A percentile compares a stretch with the other conserved stretches of the same genome.
Evolutionary conservation across 352 stramenopile genomes (phyloP).

Genomic region (Phytophthora idaei): DNA sequence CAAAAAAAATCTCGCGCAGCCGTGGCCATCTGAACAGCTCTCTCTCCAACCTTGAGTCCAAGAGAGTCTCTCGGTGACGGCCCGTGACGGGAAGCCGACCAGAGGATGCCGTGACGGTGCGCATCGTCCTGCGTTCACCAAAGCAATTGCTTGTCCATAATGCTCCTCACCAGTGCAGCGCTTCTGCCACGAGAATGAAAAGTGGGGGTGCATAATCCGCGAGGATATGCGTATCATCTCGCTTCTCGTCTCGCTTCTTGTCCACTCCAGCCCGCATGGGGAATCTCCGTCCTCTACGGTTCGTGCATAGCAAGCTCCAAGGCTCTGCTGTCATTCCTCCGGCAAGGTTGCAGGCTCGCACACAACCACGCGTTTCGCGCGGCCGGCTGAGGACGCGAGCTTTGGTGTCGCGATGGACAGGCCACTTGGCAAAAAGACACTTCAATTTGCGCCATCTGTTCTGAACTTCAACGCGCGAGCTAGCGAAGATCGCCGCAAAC

Average conservation of each 20-base stretch:
- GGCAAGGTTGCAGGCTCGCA: neutral
- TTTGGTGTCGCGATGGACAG: slow-evolving; percentile 13
- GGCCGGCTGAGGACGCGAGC: slow-evolving; percentile 11
- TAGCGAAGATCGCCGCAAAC: slow-evolving; percentile 22
- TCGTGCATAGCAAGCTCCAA: slow-evolving; percentile 8
- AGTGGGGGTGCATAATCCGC: slow-evolving; percentile 19
- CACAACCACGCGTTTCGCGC: slow-evolving; percentile 11
- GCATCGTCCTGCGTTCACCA: neutral
- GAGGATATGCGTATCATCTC: slow-evolving; percentile 22
- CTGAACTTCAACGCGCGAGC: slow-evolving; percentile 23
- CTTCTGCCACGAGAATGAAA: slow-evolving; percentile 27
- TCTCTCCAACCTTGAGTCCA: neutral
- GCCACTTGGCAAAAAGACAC: slow-evolving; percentile 12
- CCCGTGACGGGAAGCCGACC: neutral
- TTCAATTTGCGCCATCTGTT: slow-evolving; percentile 29
- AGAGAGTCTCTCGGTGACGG: neutral
- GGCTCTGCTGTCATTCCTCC: slow-evolving; percentile 2
- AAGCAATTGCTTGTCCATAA: slow-evolving; percentile 2
- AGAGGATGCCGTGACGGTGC: slow-evolving; percentile 3
- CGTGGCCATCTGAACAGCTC: no score
- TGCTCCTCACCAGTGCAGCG: neutral
- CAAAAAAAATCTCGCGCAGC: slow-evolving; percentile 12
- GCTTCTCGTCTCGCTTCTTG: slow-evolving; percentile 12
- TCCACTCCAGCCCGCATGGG: neutral
- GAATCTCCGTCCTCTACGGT: slow-evolving; percentile 1